Evolutionary conservation across 192 early-diverging fungal species (phyloP), one percentile per base, ranked within the genome.

Genomic region (Coemansia sp.): DNA sequence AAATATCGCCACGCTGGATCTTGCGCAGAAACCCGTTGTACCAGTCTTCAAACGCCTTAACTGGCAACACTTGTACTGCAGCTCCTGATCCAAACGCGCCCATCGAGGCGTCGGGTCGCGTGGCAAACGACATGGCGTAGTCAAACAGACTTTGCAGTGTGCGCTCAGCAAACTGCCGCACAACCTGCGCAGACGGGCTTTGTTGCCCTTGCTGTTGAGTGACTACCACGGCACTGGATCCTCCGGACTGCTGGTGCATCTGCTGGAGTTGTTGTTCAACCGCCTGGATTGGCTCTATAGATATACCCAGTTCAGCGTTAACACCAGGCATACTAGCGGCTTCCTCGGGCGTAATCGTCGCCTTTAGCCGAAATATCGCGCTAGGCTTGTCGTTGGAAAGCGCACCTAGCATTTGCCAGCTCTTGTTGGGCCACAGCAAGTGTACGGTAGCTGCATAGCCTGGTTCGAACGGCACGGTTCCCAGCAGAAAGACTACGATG

Each of bases 401-500:
- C 82, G 85, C 86, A 18, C 92, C 92, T 11, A 93, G 86, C 41
- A 89, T 52, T 63, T 93, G 90, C 92, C 92, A 93, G 37, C 80
- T 83, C 63, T 86, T 89, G 49, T 88, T 88, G 24, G 88, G 93
- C 93, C 94, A 95, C n/a, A 92, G 68, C 27, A 97, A 85, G 73
- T 98, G 96, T 15, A 97, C 96, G 0, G 96, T 97, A 12, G 96
- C 96, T 4, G 90, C 96, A 77, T 80, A 94, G 2, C 95, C 95
- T 11, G 90, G 84, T 61, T 95, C 93, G 68, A 98, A 97, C 3
- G 95, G 92, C 27, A 87, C 69, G 1, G 87, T 89, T 3, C 95
- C 96, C 4, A 93, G 87, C 37, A 97, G 76, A 68, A 98, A 98
- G 39, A 96, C 94, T 3, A 96, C 94, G 37, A 97, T 89, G 81